Evolutionary conservation across 768 basidiomycete species (phyloP), one percentile per base, ranked within the genome.

Genomic region (Serendipita sp.): DNA sequence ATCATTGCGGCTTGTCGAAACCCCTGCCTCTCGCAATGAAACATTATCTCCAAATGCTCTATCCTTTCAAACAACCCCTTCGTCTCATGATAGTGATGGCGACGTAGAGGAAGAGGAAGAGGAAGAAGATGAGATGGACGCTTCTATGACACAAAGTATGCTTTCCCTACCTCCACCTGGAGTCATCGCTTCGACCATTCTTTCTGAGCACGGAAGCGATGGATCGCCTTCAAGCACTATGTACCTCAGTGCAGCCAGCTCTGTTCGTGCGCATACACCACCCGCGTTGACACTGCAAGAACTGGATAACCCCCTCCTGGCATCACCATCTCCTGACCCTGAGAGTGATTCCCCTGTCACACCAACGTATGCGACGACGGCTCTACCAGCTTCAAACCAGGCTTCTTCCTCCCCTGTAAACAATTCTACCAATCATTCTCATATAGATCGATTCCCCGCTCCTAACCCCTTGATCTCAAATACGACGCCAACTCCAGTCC

Each of bases 81-180:
- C 20, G 7, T 50, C 45, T 50, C 28, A 5, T 30, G 45, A 50
- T 20, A 7, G n/a, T 5, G 28, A 50, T 50, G 45, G 11, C 45
- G 5, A 38, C 14, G 38, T 38, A n/a, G 42, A 42, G 26, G 45
- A 48, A 28, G 69, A 70, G 42, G 61, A 86, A 41, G 86, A 89
- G 65, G 85, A 87, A 66, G 80, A 82, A 31, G 76, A 79, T 3
- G 80, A 81, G 50, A 72, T 81, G 68, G 74, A 58, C 30, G 53
- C 53, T 24, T 58, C 79, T 61, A 88, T 90, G 86, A 85, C 86
- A 4, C 85, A 88, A 69, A 90, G 88, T 3, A 74, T 88, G 34
- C 83, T 78, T 2, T 77, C 73, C 61, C 75, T 91, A 41, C 85
- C 74, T 26, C 69, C 73, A 1, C 68, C 67, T 1, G 68, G 71